phyloP scores from a whole-genome alignment of 2,329 filamentous ascomycete species.

The Cytospora piceicola region DNA sequence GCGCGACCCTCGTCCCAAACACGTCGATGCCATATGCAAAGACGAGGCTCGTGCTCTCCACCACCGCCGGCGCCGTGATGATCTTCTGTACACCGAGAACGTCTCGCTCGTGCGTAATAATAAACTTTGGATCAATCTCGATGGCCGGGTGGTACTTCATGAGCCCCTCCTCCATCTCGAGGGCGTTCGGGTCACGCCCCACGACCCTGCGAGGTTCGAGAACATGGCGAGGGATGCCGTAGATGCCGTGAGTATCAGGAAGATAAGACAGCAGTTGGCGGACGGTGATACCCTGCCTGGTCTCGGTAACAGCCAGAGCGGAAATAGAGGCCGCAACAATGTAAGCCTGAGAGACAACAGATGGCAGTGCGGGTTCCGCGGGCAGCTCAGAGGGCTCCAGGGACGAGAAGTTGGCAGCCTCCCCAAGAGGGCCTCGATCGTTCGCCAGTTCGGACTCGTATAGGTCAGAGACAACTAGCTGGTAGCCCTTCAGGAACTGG shows the following conservation, averaged over 20 bases:
- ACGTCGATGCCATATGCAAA: constrained; percentile 88
- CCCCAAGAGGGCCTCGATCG: constrained; percentile 78
- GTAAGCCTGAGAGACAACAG: constrained; percentile 79
- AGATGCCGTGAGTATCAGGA: constrained; percentile 71
- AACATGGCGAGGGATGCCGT: constrained; percentile 76
- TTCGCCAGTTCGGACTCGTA: constrained; percentile 86
- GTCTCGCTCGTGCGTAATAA: constrained; percentile 81
- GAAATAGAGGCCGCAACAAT: constrained; percentile 79
- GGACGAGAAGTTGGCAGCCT: constrained; percentile 75
- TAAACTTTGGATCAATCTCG: constrained; percentile 80
- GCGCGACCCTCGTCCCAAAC: constrained; percentile 84
- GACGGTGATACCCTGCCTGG: constrained; percentile 86
- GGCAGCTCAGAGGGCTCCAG: constrained; percentile 65
- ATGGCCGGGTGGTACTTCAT: constrained; percentile 75
- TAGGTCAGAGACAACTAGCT: constrained; percentile 83
- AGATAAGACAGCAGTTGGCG: constrained; percentile 81
- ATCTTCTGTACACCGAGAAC: constrained; percentile 76
- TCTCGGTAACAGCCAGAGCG: constrained; percentile 82
- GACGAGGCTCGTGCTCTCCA: constrained; percentile 91
- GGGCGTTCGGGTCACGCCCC: constrained; percentile 77
- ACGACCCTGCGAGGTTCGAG: constrained; percentile 87
- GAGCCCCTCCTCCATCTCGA: constrained; percentile 83
- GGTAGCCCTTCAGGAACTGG: constrained; percentile 76
- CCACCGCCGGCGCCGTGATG: constrained; percentile 73
- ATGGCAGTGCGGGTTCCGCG: constrained; percentile 64